Evolutionary conservation across 257 asterid species (phyloP), one percentile per base, ranked within the genome.

Genomic region (Misopates orontium): DNA sequence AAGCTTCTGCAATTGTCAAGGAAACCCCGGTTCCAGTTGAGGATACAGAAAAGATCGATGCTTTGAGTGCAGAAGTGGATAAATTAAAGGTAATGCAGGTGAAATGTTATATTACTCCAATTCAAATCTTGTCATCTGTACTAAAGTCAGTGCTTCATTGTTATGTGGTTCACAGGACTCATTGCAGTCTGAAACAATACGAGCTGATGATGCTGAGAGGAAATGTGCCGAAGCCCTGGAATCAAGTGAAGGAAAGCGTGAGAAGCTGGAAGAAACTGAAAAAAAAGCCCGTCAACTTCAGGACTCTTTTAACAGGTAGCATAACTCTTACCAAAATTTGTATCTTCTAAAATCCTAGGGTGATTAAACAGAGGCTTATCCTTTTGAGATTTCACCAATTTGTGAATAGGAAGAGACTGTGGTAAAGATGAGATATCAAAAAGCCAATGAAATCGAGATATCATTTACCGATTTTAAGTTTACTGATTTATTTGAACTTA

Each of bases 281-380:
- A 94, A 78, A 73, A 77, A 82, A 78, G 93, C 82, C 71, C 78
- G 81, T 31, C 93, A 86, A 66, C 95, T 94, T 77, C 96, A 94
- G 86, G 97, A 90, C 66, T 82, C 97, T 64, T 70, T 90, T 77
- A 88, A 73, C 90, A 94, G 96, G 99, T 90, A 81, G 66, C 66
- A 55, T 74, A 40, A 36, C 56, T 60, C 70, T 77, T 72, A 58
- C 69, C 58, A n/a, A 70, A 60, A 60, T 64, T n/a, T 23, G 71
- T 56, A 40, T 47, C 39, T 64, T 73, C 42, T 45, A 45, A 45
- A 18, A 45, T 45, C 51, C 42, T 36, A 28, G 10, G 6, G 42
- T 36, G 42, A 36, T 36, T 36, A 36, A 36, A 8, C 2, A 36
- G 42, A 10, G 6, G 42, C 11, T 3, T 36, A 3, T 36, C 11